Evolutionary conservation across 2,329 filamentous ascomycete species (phyloP).

Genomic region (Pestalotiopsis sp.): DNA sequence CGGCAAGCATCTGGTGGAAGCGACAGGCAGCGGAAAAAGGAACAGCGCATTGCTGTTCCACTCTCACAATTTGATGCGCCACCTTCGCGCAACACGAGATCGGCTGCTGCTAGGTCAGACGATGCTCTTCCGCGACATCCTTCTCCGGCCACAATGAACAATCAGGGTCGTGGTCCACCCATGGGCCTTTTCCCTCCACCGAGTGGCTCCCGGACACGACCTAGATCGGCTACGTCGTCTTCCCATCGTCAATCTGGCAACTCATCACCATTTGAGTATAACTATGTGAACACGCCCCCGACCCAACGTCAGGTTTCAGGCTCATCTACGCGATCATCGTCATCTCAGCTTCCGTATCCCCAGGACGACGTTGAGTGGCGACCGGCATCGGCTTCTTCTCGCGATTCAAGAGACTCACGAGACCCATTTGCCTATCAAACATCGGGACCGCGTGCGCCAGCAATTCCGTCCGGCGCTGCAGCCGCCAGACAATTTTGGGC

Average conservation of each 20-base stretch:
- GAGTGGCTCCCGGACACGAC: constrained; percentile 40
- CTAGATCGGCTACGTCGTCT: constrained; percentile 43
- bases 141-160: constrained; percentile 38
- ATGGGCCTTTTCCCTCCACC: constrained; percentile 56
- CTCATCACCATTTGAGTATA: constrained; percentile 48
- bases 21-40: constrained; percentile 41
- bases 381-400: constrained; percentile 31
- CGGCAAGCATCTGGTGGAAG: constrained; percentile 57
- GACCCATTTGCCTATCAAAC: constrained; percentile 60
- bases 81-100: constrained; percentile 36
- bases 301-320: constrained; percentile 49
- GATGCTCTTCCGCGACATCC: constrained; percentile 41
- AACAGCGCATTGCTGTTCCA: constrained; percentile 55
- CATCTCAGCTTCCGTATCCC: constrained; percentile 32
- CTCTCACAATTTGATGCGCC: constrained; percentile 52
- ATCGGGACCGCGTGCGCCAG: constrained; percentile 41
- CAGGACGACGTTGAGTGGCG: constrained; percentile 30
- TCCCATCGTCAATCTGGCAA: constrained; percentile 39
- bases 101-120: constrained; percentile 30
- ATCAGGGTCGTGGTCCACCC: constrained; percentile 43
- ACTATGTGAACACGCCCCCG: constrained; percentile 39
- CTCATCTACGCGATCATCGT: constrained; percentile 35
- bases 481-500: constrained; percentile 38
- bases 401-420: constrained; percentile 24
- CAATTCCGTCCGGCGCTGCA: constrained; percentile 31